A percentile compares a stretch with the other conserved stretches of the same genome.
phyloP scores from a whole-genome alignment of 371 early-diverging fungal genomes.

The Mortierella sp. region DNA sequence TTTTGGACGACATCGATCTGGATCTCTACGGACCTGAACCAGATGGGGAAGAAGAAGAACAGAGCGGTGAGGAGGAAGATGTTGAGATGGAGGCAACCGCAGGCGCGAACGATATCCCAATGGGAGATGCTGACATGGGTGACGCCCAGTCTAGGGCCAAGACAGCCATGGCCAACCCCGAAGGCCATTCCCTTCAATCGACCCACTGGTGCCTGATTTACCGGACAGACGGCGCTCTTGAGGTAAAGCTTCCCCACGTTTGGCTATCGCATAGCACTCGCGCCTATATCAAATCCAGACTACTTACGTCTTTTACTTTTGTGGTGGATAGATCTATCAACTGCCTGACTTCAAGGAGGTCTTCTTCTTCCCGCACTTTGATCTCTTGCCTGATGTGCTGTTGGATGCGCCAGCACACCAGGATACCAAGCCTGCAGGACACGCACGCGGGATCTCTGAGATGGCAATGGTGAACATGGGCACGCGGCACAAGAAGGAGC shows the following conservation, averaged over 20 bases:
- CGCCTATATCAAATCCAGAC: too few species aligned
- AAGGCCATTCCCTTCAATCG: conserved; percentile 41
- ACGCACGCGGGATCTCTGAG: conserved; percentile 71
- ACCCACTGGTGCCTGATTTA: conserved; percentile 67
- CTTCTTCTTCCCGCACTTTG: conserved; percentile 77
- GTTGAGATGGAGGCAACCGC: conserved; percentile 41
- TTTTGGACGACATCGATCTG: conserved; percentile 72
- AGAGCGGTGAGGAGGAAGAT: conserved; percentile 41
- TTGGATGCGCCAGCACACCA: conserved; percentile 63
- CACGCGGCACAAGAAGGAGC: conserved; percentile 61
- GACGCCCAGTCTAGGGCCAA: conserved; percentile 31
- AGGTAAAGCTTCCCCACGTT: conserved; percentile 52
- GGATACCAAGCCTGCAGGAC: conserved; percentile 56
- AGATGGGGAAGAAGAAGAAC: conserved; percentile 52
- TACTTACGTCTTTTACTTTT: too few species aligned
- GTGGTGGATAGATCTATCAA: conserved; percentile 65
- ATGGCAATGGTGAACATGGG: conserved; percentile 80
- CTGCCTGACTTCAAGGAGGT: conserved; percentile 80
- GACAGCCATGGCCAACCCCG: conserved; percentile 40
- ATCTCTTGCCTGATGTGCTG: conserved; percentile 71
- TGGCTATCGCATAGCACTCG: background rate
- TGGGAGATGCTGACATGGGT: conserved; percentile 37
- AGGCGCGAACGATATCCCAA: conserved; percentile 28
- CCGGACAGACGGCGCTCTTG: conserved; percentile 67
- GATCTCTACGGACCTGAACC: conserved; percentile 75